These are phyloP conservation scores for Pachysolen tannophilus DNA, from an alignment of 805 yeast species.

Conservation along the genomic window DNA sequence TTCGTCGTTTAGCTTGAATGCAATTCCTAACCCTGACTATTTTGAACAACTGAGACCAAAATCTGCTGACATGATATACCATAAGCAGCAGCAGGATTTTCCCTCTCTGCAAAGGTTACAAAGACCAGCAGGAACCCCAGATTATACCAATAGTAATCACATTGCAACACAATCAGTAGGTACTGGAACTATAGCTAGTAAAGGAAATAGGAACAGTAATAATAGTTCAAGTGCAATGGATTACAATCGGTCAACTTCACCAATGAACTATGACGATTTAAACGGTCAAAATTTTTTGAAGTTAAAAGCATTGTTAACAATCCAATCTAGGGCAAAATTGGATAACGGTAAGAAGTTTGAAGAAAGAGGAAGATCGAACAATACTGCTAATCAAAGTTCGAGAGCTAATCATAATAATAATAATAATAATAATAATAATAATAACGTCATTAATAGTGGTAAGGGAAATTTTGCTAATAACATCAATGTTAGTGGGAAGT, in stretches of 20 bases:
- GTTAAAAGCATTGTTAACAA: slow-evolving; percentile 60
- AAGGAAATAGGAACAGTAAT: not conserved
- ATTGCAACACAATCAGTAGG: not conserved
- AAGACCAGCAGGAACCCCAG: not conserved
- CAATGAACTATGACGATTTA: slow-evolving; percentile 13
- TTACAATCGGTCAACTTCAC: slow-evolving; percentile 12
- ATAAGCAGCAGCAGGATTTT: slow-evolving; percentile 2
- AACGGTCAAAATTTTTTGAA: slow-evolving; percentile 36
- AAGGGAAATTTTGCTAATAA: too few species aligned
- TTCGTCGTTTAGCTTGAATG: not conserved
- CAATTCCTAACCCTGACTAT: slow-evolving; percentile 2
- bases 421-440: slow-evolving; percentile 10
- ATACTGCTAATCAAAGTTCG: too few species aligned
- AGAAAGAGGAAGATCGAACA: slow-evolving; percentile 15
- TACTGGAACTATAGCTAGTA: slow-evolving; percentile 6
- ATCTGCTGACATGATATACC: slow-evolving; percentile 25
- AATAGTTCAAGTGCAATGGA: slow-evolving; percentile 3
- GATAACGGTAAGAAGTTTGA: slow-evolving; percentile 14
- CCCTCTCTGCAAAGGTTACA: too few species aligned
- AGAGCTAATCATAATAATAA: slow-evolving; percentile 6
- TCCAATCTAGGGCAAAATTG: slow-evolving; percentile 34
- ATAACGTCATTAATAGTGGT: slow-evolving; percentile 11
- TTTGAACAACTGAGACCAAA: slow-evolving; percentile 24
- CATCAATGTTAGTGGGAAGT: slow-evolving; percentile 5
- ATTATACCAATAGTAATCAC: not conserved